These are phyloP conservation scores for Globisporangium paroecandrum DNA, from an alignment of 352 stramenopile genomes.

Conservation along the genomic window DNA sequence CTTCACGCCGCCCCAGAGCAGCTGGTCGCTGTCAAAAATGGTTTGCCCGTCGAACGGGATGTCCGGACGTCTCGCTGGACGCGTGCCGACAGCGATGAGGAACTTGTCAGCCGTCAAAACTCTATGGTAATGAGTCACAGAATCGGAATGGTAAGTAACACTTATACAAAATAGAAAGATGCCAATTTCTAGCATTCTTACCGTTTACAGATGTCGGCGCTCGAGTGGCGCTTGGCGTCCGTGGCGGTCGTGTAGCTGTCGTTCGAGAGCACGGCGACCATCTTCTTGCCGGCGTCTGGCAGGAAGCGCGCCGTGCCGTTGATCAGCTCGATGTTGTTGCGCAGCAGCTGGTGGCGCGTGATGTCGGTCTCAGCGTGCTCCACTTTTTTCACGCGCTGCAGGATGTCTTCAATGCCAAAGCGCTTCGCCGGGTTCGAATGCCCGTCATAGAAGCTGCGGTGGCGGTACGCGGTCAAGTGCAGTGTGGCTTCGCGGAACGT, in stretches of 20 bases:
- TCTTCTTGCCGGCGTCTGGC: conserved; percentile 58
- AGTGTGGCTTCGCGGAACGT: conserved; percentile 89
- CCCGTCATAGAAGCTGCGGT: conserved; percentile 87
- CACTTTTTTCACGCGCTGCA: conserved; percentile 82
- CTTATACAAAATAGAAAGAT: not conserved
- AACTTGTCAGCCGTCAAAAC: conserved; percentile 85
- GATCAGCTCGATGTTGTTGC: conserved; percentile 79
- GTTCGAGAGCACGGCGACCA: conserved; percentile 83
- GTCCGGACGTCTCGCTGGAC: conserved; percentile 68
- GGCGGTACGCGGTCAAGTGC: conserved; percentile 85
- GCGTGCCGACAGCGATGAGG: conserved; percentile 83
- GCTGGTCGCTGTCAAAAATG: conserved; percentile 84
- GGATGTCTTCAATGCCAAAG: conserved; percentile 77
- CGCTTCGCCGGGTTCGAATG: conserved; percentile 61
- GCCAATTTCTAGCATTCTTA: conserved; percentile 16
- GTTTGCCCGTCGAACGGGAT: conserved; percentile 86
- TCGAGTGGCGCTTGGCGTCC: conserved; percentile 66
- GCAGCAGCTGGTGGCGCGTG: conserved; percentile 76
- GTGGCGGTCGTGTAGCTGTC: conserved; percentile 76
- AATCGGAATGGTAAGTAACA: not conserved
- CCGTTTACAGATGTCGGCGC: conserved; percentile 83
- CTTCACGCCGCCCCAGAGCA: conserved; percentile 78
- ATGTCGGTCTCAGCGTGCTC: conserved; percentile 83
- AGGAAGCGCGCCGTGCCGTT: conserved; percentile 79
- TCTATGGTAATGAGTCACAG: conserved; percentile 20